Evolutionary conservation across 495 filamentous ascomycete species (phyloP).

Genomic region (Aspergillus steynii): DNA sequence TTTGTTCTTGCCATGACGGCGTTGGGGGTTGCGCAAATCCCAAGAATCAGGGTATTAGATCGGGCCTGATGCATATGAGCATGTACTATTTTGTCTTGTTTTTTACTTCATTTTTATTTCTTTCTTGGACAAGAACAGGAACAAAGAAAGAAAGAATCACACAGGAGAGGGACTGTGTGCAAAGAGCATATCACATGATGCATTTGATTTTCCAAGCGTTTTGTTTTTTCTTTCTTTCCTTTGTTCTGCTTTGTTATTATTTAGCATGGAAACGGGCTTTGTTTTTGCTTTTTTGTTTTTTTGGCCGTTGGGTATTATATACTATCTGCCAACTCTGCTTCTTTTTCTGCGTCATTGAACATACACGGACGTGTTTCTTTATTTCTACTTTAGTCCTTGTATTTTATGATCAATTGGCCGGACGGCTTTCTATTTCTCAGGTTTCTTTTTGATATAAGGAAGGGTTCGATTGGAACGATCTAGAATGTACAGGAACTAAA

Average conservation of each 20-base stretch:
- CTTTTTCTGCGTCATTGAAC: slow-evolving; percentile 9
- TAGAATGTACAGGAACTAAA: too few relatives aligned
- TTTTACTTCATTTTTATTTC: not conserved
- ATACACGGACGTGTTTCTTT: slow-evolving; percentile 9
- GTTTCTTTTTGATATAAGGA: too few relatives aligned
- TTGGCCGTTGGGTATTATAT: too few relatives aligned
- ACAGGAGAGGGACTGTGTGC: not conserved
- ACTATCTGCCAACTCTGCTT: slow-evolving; percentile 1
- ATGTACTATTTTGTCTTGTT: not conserved
- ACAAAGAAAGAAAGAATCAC: not conserved
- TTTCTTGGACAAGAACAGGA: not conserved
- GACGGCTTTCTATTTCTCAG: too few relatives aligned
- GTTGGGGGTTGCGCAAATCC: not conserved
- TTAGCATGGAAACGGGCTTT: too few relatives aligned
- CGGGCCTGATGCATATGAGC: not conserved
- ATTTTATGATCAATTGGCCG: too few relatives aligned
- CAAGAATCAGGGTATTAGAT: not conserved
- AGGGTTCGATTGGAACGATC: too few relatives aligned
- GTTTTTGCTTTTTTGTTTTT: too few relatives aligned
- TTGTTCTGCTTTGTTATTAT: slow-evolving; percentile 3
- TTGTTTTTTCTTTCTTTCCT: slow-evolving; percentile 2
- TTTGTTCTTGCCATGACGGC: not conserved
- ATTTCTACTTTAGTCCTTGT: slow-evolving; percentile 4
- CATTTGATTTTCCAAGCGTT: too few relatives aligned
- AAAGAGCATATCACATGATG: too few relatives aligned